phyloP scores from a whole-genome alignment of 1,139 yeast genomes.

The Meyerozyma elateridarum region DNA sequence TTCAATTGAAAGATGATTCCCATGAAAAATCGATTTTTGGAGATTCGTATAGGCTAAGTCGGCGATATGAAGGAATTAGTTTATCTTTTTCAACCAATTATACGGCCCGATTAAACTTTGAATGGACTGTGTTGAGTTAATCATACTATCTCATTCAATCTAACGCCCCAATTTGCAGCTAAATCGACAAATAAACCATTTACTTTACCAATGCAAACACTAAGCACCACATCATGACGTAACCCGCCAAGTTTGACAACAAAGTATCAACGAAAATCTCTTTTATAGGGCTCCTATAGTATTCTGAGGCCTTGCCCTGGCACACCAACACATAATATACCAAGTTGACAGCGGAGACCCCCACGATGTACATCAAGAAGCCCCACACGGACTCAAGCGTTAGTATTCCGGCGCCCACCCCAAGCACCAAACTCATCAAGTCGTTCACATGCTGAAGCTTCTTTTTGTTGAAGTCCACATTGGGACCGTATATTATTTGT shows the following conservation, averaged over 20 bases:
- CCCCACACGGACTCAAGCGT: conserved; percentile 65
- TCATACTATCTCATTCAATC: no score
- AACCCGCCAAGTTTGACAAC: conserved; percentile 61
- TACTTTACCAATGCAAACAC: conserved; percentile 56
- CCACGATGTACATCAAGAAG: conserved; percentile 50
- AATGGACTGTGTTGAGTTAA: no score
- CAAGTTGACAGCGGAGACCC: conserved; percentile 41
- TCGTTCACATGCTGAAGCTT: conserved; percentile 54
- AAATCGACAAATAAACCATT: no score
- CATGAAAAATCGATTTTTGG: no score
- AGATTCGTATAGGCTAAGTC: no score
- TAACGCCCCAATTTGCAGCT: no score
- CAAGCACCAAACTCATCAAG: conserved; percentile 59
- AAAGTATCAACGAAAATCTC: conserved; percentile 56
- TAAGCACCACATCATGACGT: conserved; percentile 80
- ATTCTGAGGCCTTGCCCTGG: conserved; percentile 38
- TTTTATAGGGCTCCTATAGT: conserved; percentile 49
- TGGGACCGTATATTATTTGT: conserved; percentile 5
- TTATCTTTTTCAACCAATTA: no score
- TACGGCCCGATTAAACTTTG: no score
- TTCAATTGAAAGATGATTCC: no score
- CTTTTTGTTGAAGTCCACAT: conserved; percentile 11
- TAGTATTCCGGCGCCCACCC: conserved; percentile 68
- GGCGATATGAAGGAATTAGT: no score
- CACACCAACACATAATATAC: conserved; percentile 41